Base-by-base conservation (phyloP, 2,329 filamentous ascomycete genomes). In the Trichoderma simmonsii region DNA sequence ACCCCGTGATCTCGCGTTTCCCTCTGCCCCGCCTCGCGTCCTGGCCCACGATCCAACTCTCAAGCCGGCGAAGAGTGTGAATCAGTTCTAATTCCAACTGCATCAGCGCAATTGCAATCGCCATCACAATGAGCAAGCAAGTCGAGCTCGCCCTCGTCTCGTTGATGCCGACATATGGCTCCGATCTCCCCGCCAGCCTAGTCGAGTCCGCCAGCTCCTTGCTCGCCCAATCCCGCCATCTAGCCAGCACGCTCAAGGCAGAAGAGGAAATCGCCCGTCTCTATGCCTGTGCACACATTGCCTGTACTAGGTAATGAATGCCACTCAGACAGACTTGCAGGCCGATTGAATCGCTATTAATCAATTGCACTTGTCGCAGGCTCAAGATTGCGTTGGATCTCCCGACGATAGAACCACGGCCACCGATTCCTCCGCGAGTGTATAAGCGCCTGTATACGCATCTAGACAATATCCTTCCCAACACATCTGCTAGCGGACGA, bases 261-360 rank as follows among this genome's bases (percentile, higher is more conserved):
- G 93, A 97, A 71, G 94, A 97, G 80, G 95, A 98, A 80, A 90
- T 96, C 75, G 93, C 92, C n/a, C 88, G 95, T 24, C 87, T 89
- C 5, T 96, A 96, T 80, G 92, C 92, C 4, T 97, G 94, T 80
- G 92, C 93, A 15, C 91, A 97, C 81, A 88, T 99, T 73, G 96
- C 96, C 24, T 98, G 95, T 79, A 93, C 95, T 76, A 89, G 93
- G 92, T 93, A 82, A 59, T 24, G n/a, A 26, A 66, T 28, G 9
- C 21, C 34, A 11, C 5, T 14, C 14, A 26, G 0, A 18, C 28
- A 28, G 1, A 1, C 15, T 54, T 30, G 12, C 6, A 43, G 57
- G 6, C 1, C 3, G 4, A 7, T 0, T 5, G 14, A 6, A 0
- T 5, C 6, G 14, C 0, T 3, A 26, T 18, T 70, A 36, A 70